Percentiles rank a stretch among this genome's conserved stretches.
Conservation (phyloP, 202 grass and related monocot genomes). For the Setaria viridis region DNA sequence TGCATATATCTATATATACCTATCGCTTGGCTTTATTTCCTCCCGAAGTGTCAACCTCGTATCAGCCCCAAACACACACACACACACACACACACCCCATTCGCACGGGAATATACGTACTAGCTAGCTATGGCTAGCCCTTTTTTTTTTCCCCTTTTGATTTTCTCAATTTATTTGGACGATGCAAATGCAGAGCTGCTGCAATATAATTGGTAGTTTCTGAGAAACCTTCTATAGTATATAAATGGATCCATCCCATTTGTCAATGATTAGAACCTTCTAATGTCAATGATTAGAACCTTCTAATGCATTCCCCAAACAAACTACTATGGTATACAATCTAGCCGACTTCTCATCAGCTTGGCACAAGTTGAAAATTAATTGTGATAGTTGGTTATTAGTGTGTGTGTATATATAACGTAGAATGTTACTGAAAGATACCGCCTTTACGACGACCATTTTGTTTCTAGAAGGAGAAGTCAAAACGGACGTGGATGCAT, state of each 20-base stretch:
- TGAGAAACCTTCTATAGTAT: too few species aligned
- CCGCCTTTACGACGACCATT: neutral
- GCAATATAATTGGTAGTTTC: too few species aligned
- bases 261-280: too few species aligned
- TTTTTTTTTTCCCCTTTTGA: neutral
- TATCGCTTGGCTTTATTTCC: neutral
- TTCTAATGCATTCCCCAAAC: neutral
- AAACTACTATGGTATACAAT: too few species aligned
- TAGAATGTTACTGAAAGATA: neutral
- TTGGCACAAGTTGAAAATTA: neutral
- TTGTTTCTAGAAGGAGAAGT: neutral
- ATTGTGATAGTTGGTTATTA: neutral
- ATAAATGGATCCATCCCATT: too few species aligned
- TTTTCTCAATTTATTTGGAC: neutral
- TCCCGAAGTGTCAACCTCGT: constrained; percentile 14
- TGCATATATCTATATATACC: too few species aligned
- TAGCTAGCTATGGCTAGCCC: neutral
- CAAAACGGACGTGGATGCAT: neutral
- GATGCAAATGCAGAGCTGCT: neutral
- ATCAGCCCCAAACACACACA: neutral
- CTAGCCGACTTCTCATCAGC: too few species aligned
- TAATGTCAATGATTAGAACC: neutral
- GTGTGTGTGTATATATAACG: neutral
- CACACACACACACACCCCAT: neutral
- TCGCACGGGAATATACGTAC: neutral